Base-by-base conservation (phyloP, 495 filamentous ascomycete species). In the Diplogelasinospora grovesii region DNA sequence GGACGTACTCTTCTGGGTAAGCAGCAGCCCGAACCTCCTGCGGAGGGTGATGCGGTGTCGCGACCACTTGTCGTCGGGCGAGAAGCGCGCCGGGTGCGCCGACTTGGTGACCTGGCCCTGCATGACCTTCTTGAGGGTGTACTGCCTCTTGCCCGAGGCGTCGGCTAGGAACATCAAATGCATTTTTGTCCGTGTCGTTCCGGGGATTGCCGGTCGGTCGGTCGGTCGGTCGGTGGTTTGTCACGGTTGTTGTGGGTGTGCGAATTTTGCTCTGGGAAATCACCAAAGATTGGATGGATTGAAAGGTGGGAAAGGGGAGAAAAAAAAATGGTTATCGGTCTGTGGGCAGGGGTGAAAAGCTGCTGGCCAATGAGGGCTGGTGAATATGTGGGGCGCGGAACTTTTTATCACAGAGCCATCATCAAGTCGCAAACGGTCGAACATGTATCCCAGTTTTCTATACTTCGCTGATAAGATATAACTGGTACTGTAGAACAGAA, bases 61-160 rank as follows among this genome's bases (percentile, higher is more conserved):
- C 49, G 89, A 95, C 70, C 90, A 95, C 70, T 92, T 93, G 72
- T 98, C 92, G 69, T 98, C 92, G 44, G 92, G 92, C 24, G 86
- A 92, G 73, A 96, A 98, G 45, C 93, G 74, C 31, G 93, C 93
- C 15, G 93, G 92, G 75, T 98, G 92, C 26, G 92, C 92, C 31
- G 83, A 89, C 71, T 90, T 93, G 54, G 93, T 93, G 57, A 95
- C 83, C 52, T 86, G 76, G 50, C 83, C 82, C 41, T 75, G 61
- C 16, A 79, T 65, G 49, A 88, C 74, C 65, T 92, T 93, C 63
- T 89, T 83, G 39, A 90, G 78, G 7, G 90, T 95, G 77, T 95
- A 98, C 53, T 81, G 44, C 21, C 57, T 52, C 38, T 34, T 43
- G 35, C 23, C 55, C 47, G 21, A 41, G 45, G 36, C 25, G 31